phyloP scores from a whole-genome alignment of 2,329 filamentous ascomycete genomes.

The Sclerotinia glacialis region DNA sequence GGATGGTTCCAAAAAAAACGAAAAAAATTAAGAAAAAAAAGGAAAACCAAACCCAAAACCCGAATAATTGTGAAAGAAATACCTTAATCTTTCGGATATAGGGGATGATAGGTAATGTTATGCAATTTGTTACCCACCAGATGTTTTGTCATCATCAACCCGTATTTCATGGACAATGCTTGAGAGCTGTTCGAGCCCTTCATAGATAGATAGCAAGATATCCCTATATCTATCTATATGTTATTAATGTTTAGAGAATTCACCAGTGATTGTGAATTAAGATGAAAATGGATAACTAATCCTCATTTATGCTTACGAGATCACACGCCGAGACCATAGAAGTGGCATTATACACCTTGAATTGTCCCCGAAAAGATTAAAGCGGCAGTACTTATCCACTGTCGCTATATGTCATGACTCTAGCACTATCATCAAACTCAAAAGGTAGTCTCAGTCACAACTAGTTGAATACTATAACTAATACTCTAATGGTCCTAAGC shows the following conservation, averaged over 20 bases:
- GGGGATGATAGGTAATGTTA: neutral
- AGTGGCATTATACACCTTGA: too few species aligned
- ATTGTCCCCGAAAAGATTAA: too few species aligned
- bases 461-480: too few species aligned
- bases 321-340: too few species aligned
- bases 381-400: too few species aligned
- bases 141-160: slow-evolving; percentile 2
- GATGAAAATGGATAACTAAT: neutral
- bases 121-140: neutral
- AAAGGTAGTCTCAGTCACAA: too few species aligned
- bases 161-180: neutral
- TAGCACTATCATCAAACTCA: too few species aligned
- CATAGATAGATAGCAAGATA: neutral
- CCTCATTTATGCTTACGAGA: neutral
- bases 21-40: too few species aligned
- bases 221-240: too few species aligned
- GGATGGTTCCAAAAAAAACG: neutral
- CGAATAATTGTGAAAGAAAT: neutral
- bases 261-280: neutral
- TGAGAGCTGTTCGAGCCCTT: neutral
- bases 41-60: too few species aligned
- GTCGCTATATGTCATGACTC: too few species aligned
- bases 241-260: neutral
- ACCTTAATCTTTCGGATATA: neutral
- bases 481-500: too few species aligned